A percentile compares a stretch with the other conserved stretches of the same genome.
Evolutionary conservation across 495 filamentous ascomycete genomes (phyloP).

Genomic region (Lasiosphaeris hirsuta): DNA sequence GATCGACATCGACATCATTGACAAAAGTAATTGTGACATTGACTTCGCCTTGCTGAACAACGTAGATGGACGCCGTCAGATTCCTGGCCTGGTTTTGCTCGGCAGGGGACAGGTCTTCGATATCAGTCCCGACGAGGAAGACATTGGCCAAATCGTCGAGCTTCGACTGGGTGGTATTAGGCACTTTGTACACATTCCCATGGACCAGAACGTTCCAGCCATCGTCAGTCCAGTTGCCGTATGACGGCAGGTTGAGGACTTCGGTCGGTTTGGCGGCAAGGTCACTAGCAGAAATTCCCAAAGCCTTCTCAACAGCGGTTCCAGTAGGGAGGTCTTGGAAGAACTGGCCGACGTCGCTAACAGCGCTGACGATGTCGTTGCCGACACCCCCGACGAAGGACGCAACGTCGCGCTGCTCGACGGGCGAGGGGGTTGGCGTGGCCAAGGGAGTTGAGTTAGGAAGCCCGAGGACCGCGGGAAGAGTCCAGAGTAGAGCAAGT

Average conservation of each 20-base stretch:
- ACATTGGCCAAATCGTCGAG: conserved; percentile 65
- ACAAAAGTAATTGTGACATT: conserved; percentile 63
- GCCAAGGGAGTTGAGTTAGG: not conserved
- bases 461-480: not conserved
- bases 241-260: conserved; percentile 70
- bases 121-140: conserved; percentile 62
- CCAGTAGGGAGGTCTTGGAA: conserved; percentile 67
- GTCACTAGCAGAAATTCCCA: conserved; percentile 56
- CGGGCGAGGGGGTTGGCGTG: too few relatives aligned
- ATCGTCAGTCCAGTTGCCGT: conserved; percentile 73
- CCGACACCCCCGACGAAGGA: conserved; percentile 40
- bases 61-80: conserved; percentile 65
- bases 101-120: conserved; percentile 54
- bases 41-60: conserved; percentile 62
- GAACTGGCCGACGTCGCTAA: conserved; percentile 59
- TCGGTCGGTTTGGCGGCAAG: conserved; percentile 62
- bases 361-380: conserved; percentile 43
- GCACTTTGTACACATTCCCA: conserved; percentile 76
- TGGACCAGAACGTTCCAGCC: conserved; percentile 76
- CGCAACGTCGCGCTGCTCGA: conserved; percentile 25
- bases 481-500: not conserved
- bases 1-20: conserved; percentile 38
- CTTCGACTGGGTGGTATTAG: conserved; percentile 58
- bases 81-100: conserved; percentile 68
- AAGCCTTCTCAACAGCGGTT: conserved; percentile 51